A percentile compares a stretch with the other conserved stretches of the same genome.
These are phyloP conservation scores for Musa itinerans DNA, from an alignment of 176 grass and related monocot genomes.

Conservation along the genomic window DNA sequence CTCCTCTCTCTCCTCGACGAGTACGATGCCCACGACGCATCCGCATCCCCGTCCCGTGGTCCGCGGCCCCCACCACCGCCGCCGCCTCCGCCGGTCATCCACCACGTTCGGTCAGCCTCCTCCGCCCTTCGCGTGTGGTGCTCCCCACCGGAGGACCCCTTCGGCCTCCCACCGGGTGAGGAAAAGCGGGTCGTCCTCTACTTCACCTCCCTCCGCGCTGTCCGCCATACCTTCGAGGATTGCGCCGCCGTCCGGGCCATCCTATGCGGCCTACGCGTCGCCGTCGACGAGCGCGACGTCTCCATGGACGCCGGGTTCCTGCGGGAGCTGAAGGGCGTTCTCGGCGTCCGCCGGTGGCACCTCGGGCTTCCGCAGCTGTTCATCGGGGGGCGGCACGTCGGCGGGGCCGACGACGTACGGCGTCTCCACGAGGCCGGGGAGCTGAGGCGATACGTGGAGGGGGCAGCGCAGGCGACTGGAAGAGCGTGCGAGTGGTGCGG, in stretches of 20 bases:
- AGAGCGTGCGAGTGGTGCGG: slow-evolving; percentile 38
- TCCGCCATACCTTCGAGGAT: slow-evolving; percentile 60
- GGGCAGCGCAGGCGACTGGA: slow-evolving; percentile 6
- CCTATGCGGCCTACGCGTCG: slow-evolving; percentile 40
- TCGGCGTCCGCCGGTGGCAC: slow-evolving; percentile 27
- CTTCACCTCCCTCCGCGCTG: slow-evolving; percentile 65
- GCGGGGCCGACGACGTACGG: slow-evolving; percentile 62
- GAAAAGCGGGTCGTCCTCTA: slow-evolving; percentile 36
- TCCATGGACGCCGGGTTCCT: slow-evolving; percentile 61
- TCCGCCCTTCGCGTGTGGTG: slow-evolving; percentile 38
- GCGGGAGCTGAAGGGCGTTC: slow-evolving; percentile 34
- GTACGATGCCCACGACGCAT: slow-evolving; percentile 15
- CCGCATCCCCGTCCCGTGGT: slow-evolving; percentile 10
- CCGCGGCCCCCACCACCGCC: slow-evolving; percentile 39
- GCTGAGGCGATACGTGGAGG: slow-evolving; percentile 41
- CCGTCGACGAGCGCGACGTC: slow-evolving; percentile 68
- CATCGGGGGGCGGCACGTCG: slow-evolving; percentile 46
- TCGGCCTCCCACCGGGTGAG: slow-evolving; percentile 27
- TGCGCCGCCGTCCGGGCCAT: slow-evolving; percentile 47
- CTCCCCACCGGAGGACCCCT: slow-evolving; percentile 2
- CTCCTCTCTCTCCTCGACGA: slow-evolving; percentile 41
- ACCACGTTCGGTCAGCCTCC: slow-evolving; percentile 33
- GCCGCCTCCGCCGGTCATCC: slow-evolving; percentile 37
- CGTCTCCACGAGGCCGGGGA: slow-evolving; percentile 58
- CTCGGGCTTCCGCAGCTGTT: slow-evolving; percentile 58